Evolutionary conservation across 75 land plant species (phyloP).

Genomic region (Pseudotsuga menziesii): DNA sequence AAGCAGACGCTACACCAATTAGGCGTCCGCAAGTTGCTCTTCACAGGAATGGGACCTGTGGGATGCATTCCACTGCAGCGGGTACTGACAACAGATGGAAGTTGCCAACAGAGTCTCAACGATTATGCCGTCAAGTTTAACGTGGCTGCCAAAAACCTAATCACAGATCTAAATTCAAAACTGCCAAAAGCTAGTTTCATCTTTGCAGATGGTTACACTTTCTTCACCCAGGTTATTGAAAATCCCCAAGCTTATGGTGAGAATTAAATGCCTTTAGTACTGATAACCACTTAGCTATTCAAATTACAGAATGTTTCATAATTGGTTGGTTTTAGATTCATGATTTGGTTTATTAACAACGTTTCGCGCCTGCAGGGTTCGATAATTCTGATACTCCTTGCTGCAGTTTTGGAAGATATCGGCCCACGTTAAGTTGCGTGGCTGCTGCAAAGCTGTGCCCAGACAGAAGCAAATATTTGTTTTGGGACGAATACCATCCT

Average conservation of each 20-base stretch:
- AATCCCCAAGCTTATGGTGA: constrained; percentile 67
- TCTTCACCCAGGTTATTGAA: constrained; percentile 29
- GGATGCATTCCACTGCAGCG: constrained; percentile 89
- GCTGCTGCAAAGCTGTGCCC: constrained; percentile 51
- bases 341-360: background rate
- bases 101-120: constrained; percentile 58
- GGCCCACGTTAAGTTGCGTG: constrained; percentile 74
- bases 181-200: constrained; percentile 54
- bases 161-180: constrained; percentile 30
- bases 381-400: constrained; percentile 62
- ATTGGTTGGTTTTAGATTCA: background rate
- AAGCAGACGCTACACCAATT: constrained; percentile 44
- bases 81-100: constrained; percentile 49
- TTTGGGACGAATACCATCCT: constrained; percentile 98
- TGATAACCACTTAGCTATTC: background rate
- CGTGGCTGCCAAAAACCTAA: constrained; percentile 22
- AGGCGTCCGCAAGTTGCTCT: constrained; percentile 63
- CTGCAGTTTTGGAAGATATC: constrained; percentile 51
- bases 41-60: constrained; percentile 81
- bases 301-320: background rate
- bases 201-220: constrained; percentile 46
- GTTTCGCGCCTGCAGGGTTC: constrained; percentile 48
- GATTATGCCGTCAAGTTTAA: constrained; percentile 63
- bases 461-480: constrained; percentile 70
- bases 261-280: background rate